Conservation (phyloP, 495 filamentous ascomycete species). For the Aspergillus cavernicola region DNA sequence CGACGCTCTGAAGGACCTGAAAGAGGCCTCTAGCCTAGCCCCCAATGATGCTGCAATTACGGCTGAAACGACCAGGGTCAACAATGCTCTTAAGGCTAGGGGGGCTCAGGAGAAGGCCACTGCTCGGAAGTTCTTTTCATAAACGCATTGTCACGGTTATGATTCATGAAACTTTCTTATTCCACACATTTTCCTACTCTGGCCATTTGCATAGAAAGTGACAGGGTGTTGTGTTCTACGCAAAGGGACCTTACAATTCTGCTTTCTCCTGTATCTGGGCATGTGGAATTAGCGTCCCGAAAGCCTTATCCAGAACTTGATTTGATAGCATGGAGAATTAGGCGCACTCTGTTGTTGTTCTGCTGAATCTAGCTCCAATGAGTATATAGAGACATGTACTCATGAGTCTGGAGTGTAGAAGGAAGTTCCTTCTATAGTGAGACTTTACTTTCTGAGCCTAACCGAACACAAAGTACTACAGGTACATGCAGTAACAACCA, state of each 20-base stretch:
- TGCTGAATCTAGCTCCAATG: background rate
- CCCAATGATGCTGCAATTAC: slow-evolving; percentile 73
- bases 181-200: slow-evolving; percentile 1
- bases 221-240: background rate
- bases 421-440: too few species aligned
- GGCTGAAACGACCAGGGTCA: slow-evolving; percentile 70
- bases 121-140: slow-evolving; percentile 83
- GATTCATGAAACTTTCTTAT: slow-evolving; percentile 31
- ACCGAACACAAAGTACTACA: too few species aligned
- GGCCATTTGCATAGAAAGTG: slow-evolving; percentile 14
- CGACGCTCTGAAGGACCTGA: slow-evolving; percentile 70
- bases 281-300: slow-evolving; percentile 1
- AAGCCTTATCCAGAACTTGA: slow-evolving; percentile 7
- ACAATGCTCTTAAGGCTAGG: slow-evolving; percentile 67
- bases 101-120: slow-evolving; percentile 83
- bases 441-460: too few species aligned
- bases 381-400: background rate
- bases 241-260: background rate
- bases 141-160: slow-evolving; percentile 9
- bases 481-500: too few species aligned
- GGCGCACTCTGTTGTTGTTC: slow-evolving; percentile 11
- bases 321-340: slow-evolving; percentile 16
- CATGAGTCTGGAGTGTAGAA: too few species aligned
- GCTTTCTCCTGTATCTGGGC: background rate
- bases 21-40: slow-evolving; percentile 67